Percentiles rank a stretch among this genome's conserved stretches.
Conservation (phyloP, 208 protist genomes). For the Acanthamoeba culbertsoni region DNA sequence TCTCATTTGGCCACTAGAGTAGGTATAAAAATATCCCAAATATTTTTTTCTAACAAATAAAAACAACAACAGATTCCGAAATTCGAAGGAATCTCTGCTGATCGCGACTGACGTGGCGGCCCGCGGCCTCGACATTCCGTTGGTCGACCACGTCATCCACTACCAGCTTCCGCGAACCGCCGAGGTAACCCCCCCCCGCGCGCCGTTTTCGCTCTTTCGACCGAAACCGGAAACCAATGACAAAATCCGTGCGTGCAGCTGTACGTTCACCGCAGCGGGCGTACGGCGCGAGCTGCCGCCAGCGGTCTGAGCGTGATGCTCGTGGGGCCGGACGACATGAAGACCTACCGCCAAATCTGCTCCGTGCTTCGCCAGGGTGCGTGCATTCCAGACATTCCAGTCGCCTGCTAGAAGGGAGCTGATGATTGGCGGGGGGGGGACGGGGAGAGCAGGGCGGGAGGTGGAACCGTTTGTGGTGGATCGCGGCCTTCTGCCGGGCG, state of each 20-base stretch:
- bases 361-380: slow-evolving; percentile 4
- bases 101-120: slow-evolving; percentile 86
- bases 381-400: too few species aligned
- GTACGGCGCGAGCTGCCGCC: slow-evolving; percentile 91
- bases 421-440: too few species aligned
- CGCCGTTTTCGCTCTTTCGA: background rate
- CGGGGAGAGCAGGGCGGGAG: slow-evolving; percentile 46
- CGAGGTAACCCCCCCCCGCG: slow-evolving; percentile 75
- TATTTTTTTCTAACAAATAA: background rate
- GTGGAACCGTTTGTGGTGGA: slow-evolving; percentile 60
- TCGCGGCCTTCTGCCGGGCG: background rate
- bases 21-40: too few species aligned
- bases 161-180: slow-evolving; percentile 94
- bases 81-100: slow-evolving; percentile 66
- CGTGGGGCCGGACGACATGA: slow-evolving; percentile 72
- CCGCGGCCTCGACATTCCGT: slow-evolving; percentile 93
- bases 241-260: too few species aligned
- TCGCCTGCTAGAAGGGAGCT: too few species aligned
- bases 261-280: slow-evolving; percentile 96
- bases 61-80: slow-evolving; percentile 57
- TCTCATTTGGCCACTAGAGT: background rate
- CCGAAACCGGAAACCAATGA: background rate
- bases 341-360: slow-evolving; percentile 67
- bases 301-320: slow-evolving; percentile 75
- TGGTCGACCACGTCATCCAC: slow-evolving; percentile 95